A percentile compares a stretch with the other conserved stretches of the same genome.
Evolutionary conservation across 192 early-diverging fungal species (phyloP).

Genomic region (Umbelopsis vinacea): DNA sequence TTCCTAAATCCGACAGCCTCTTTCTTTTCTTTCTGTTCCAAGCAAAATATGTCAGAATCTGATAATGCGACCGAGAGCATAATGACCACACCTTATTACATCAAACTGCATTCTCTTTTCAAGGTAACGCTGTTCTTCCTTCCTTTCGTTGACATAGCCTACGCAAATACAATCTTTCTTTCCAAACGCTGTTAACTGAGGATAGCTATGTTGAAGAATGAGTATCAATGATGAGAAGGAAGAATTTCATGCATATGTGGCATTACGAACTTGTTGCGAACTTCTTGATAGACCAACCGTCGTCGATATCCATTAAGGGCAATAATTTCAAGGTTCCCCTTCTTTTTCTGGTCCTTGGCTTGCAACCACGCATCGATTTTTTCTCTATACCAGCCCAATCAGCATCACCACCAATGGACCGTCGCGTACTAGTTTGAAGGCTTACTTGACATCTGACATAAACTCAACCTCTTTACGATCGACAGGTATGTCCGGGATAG

Average conservation of each 20-base stretch:
- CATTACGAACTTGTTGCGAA: conserved; percentile 45
- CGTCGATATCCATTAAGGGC: conserved; percentile 52
- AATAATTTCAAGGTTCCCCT: conserved; percentile 43
- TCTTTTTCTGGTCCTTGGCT: conserved; percentile 41
- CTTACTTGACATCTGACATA: conserved; percentile 46
- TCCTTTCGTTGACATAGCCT: conserved; percentile 11
- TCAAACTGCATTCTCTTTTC: conserved; percentile 30
- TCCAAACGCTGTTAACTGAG: conserved; percentile 30
- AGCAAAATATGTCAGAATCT: neutral
- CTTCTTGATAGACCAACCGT: conserved; percentile 67
- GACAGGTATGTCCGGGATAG: conserved; percentile 49
- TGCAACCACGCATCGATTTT: conserved; percentile 48
- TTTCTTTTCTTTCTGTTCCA: conserved; percentile 23
- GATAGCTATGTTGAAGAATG: conserved; percentile 23
- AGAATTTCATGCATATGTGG: neutral
- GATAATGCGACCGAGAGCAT: neutral
- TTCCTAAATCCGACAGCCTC: conserved; percentile 62
- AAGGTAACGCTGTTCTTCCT: conserved; percentile 19
- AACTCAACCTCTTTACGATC: conserved; percentile 55
- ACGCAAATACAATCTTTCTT: conserved; percentile 35
- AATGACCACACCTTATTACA: neutral
- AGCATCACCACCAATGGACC: neutral
- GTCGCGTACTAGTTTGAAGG: neutral
- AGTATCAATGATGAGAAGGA: neutral
- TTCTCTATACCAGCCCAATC: conserved; percentile 21